Evolutionary conservation across 163 green algal genomes (phyloP).

Genomic region (Coccomyxa subellipsoidea): DNA sequence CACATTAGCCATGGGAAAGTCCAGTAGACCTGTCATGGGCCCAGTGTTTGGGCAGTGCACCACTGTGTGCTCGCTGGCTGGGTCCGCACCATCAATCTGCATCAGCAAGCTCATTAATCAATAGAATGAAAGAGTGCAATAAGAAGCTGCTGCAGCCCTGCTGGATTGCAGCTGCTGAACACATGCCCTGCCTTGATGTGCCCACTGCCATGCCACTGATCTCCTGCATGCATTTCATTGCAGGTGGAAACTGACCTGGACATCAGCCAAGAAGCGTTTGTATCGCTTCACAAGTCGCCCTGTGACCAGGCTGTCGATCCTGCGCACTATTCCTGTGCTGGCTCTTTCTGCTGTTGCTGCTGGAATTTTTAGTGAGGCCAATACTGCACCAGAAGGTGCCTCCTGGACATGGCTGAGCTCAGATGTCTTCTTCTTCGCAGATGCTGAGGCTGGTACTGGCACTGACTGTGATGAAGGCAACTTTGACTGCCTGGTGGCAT

Average conservation of each 20-base stretch:
- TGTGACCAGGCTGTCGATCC: not conserved
- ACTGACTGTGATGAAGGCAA: too few species aligned
- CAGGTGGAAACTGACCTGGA: slow-evolving; percentile 21
- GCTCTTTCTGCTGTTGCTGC: not conserved
- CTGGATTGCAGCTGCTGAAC: not conserved
- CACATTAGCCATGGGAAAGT: slow-evolving; percentile 40
- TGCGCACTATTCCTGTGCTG: not conserved
- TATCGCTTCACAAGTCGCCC: slow-evolving; percentile 39
- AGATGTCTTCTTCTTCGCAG: not conserved
- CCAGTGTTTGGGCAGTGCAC: slow-evolving; percentile 75
- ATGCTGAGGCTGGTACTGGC: not conserved
- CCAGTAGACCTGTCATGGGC: slow-evolving; percentile 63
- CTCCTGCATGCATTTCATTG: too few species aligned
- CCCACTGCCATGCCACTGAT: too few species aligned
- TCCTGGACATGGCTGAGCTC: not conserved
- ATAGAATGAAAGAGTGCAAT: too few species aligned
- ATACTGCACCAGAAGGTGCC: not conserved
- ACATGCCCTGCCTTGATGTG: not conserved
- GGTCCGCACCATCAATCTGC: slow-evolving; percentile 1
- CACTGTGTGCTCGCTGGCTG: not conserved
- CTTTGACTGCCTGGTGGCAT: too few species aligned
- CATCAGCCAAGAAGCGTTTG: slow-evolving; percentile 74
- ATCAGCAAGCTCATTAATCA: too few species aligned
- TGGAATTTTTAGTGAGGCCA: not conserved
- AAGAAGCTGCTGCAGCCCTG: too few species aligned